Base-by-base conservation (phyloP, 2,329 filamentous ascomycete genomes). In the Colletotrichum abscissum region DNA sequence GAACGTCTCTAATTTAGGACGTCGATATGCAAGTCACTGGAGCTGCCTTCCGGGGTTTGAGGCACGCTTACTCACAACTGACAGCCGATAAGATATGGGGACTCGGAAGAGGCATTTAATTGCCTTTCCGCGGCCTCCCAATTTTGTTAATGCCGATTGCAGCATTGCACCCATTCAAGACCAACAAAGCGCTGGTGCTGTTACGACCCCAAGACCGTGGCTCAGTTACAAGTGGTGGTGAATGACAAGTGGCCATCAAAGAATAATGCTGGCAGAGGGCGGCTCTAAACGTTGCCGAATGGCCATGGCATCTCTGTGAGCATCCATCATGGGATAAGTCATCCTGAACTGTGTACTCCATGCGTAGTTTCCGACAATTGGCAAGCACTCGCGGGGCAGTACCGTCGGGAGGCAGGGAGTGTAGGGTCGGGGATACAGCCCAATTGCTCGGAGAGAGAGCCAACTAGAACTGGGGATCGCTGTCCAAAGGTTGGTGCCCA, bases 401-500 rank as follows among this genome's bases (percentile, higher is more conserved):
- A 11, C n/a, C 5, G 24, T 56, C 54, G 54, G 22, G 54, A 28
- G 5, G 12, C 55, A 70, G n/a, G 38, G 64, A 63, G 28, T 63
- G 22, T 49, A 49, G 42, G 42, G 16, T 49, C 42, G 42, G 42
- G 42, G 42, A n/a, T 49, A 49, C 16, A 22, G 19, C 42, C 42
- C 42, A 49, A 49, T 49, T 49, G 19, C 42, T 49, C 42, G 42
- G 42, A 49, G 42, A 22, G 7, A 22, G 19, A 49, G 42, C 54
- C 54, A 42, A 55, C 38, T 19, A 64, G 24, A 69, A 56, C 67
- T 49, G 60, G 67, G 70, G 60, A 65, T 65, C 70, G 67, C 30
- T 59, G 67, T 30, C 42, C 22, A 65, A 49, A 57, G 60, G 52
- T 73, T 73, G 70, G 66, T 73, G 70, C 70, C 70, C 67, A 69